phyloP scores from a whole-genome alignment of 352 stramenopile species.

The Pythium aphanidermatum region DNA sequence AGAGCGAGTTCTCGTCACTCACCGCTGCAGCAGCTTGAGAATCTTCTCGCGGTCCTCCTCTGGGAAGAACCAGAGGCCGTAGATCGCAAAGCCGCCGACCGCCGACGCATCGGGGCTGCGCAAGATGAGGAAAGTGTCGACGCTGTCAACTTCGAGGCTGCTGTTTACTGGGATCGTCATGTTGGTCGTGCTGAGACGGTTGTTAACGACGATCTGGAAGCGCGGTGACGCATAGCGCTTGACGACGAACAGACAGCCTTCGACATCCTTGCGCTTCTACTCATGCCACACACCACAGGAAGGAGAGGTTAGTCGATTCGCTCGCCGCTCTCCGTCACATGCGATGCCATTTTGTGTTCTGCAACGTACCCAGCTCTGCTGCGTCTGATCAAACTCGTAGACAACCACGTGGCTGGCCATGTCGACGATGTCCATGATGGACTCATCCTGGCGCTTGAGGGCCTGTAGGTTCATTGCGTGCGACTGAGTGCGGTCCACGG shows the following conservation, averaged over 20 bases:
- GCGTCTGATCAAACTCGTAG: slow-evolving; percentile 83
- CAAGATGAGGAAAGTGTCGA: slow-evolving; percentile 83
- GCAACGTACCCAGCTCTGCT: slow-evolving; percentile 80
- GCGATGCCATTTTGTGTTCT: too few relatives aligned
- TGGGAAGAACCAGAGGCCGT: slow-evolving; percentile 84
- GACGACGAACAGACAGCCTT: slow-evolving; percentile 81
- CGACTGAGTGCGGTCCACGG: slow-evolving; percentile 70
- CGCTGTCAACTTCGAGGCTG: slow-evolving; percentile 69
- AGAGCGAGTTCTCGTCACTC: too few relatives aligned
- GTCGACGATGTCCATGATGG: slow-evolving; percentile 80
- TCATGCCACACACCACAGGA: not conserved
- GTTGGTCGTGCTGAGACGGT: slow-evolving; percentile 85
- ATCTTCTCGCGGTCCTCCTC: slow-evolving; percentile 82
- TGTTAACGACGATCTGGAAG: slow-evolving; percentile 88
- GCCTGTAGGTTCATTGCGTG: slow-evolving; percentile 86
- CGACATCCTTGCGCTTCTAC: slow-evolving; percentile 84
- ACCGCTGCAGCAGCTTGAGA: slow-evolving; percentile 64
- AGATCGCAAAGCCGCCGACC: slow-evolving; percentile 63
- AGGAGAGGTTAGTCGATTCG: too few relatives aligned
- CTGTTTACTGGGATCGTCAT: slow-evolving; percentile 73
- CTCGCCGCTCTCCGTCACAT: too few relatives aligned
- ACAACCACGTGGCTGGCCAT: slow-evolving; percentile 83
- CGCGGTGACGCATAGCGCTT: slow-evolving; percentile 71
- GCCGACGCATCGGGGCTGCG: slow-evolving; percentile 39
- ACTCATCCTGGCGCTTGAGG: slow-evolving; percentile 73